Percentiles rank a stretch among this genome's conserved stretches.
These are phyloP conservation scores for Aspergillus sp. DNA, from an alignment of 2,329 filamentous ascomycete species.

Conservation along the genomic window DNA sequence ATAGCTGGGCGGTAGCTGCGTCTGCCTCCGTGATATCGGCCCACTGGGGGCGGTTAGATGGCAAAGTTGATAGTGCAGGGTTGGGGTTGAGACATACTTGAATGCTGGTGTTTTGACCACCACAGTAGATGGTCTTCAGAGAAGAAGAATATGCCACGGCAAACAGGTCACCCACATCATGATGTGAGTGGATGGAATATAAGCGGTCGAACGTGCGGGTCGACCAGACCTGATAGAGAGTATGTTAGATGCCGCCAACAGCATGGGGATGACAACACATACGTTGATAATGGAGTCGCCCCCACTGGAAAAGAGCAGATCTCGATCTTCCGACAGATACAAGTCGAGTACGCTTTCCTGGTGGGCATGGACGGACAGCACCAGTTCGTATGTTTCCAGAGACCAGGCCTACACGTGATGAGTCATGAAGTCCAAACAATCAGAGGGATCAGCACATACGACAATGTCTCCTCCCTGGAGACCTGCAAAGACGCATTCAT, in stretches of 20 bases:
- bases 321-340: slow-evolving; percentile 71
- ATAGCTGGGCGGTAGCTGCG: slow-evolving; percentile 62
- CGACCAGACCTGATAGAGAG: slow-evolving; percentile 66
- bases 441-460: slow-evolving; percentile 39
- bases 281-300: slow-evolving; percentile 91
- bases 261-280: slow-evolving; percentile 41
- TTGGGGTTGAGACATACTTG: slow-evolving; percentile 50
- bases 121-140: slow-evolving; percentile 81
- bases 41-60: slow-evolving; percentile 55
- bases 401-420: slow-evolving; percentile 66
- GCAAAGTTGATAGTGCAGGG: not conserved
- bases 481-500: slow-evolving; percentile 82
- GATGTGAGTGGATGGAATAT: slow-evolving; percentile 88
- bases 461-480: slow-evolving; percentile 92
- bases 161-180: slow-evolving; percentile 94
- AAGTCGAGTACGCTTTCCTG: slow-evolving; percentile 87
- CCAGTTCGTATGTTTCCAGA: slow-evolving; percentile 79
- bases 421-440: slow-evolving; percentile 10
- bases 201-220: slow-evolving; percentile 71
- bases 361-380: slow-evolving; percentile 79
- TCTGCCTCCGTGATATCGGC: slow-evolving; percentile 66
- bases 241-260: not conserved
- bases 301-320: slow-evolving; percentile 84
- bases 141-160: slow-evolving; percentile 84
- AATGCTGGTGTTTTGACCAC: slow-evolving; percentile 90